phyloP scores from a whole-genome alignment of 2,329 filamentous ascomycete species.

The Fusarium liriodendri region DNA sequence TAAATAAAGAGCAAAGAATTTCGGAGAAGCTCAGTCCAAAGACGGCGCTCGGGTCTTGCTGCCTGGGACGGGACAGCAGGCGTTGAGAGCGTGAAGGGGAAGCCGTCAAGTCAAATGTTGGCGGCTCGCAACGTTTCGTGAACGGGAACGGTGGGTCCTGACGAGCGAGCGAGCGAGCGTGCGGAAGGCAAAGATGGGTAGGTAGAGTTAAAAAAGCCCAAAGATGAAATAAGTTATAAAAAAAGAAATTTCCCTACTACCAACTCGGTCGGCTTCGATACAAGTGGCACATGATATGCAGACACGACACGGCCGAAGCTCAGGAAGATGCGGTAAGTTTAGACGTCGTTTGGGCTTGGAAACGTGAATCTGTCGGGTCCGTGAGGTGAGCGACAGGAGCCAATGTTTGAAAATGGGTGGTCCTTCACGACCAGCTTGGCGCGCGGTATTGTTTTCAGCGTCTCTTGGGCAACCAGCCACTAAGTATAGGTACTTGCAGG shows the following conservation, averaged over 20 bases:
- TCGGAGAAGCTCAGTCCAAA: not conserved
- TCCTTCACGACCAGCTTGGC: conserved; percentile 29
- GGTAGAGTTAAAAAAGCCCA: conserved; percentile 12
- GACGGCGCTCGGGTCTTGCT: conserved; percentile 4
- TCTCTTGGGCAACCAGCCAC: conserved; percentile 41
- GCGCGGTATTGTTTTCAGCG: conserved; percentile 38
- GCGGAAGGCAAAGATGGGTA: conserved; percentile 9
- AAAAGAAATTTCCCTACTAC: conserved; percentile 35
- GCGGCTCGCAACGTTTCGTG: conserved; percentile 40
- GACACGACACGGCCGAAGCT: conserved; percentile 31
- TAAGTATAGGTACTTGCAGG: conserved; percentile 22
- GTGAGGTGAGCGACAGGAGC: conserved; percentile 22
- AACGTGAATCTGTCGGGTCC: conserved; percentile 17
- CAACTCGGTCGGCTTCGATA: conserved; percentile 34
- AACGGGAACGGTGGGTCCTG: conserved; percentile 40
- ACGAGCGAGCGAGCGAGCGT: conserved; percentile 23
- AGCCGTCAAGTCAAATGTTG: conserved; percentile 31
- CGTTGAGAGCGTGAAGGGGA: conserved; percentile 20
- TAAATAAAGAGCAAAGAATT: conserved; percentile 26
- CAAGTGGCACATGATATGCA: conserved; percentile 40
- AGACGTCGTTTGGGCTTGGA: conserved; percentile 17
- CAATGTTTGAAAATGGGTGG: conserved; percentile 28
- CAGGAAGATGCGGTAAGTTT: conserved; percentile 20
- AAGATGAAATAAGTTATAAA: conserved; percentile 8
- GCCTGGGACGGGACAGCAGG: conserved; percentile 18